phyloP scores from a whole-genome alignment of 257 asterid species.

The Linaria vulgaris region DNA sequence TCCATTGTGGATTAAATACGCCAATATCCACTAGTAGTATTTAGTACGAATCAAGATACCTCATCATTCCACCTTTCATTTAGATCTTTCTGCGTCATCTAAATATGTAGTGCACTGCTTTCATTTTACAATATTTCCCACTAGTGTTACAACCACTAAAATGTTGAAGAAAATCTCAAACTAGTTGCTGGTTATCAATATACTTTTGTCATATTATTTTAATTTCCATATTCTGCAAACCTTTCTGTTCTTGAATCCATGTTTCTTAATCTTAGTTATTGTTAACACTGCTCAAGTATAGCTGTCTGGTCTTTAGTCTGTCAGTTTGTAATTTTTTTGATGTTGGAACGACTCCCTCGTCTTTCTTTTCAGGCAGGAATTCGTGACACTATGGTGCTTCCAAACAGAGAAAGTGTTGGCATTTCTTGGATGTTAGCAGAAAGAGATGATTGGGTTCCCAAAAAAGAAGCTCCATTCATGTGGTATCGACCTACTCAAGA shows the following conservation, averaged over 20 bases:
- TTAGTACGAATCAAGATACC: too few species aligned
- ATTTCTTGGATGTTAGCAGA: constrained; percentile 92
- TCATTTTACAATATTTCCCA: too few species aligned
- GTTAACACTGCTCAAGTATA: constrained; percentile 3
- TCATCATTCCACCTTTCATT: too few species aligned
- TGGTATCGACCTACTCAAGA: constrained; percentile 62
- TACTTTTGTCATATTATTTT: too few species aligned
- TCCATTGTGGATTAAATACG: too few species aligned
- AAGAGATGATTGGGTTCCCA: constrained; percentile 88
- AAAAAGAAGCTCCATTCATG: constrained; percentile 71
- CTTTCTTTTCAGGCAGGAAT: constrained; percentile 65
- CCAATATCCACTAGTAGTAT: too few species aligned
- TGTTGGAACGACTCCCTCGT: constrained; percentile 12
- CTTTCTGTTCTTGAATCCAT: constrained; percentile 14
- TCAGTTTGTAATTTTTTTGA: constrained; percentile 6
- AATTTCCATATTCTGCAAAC: constrained; percentile 7
- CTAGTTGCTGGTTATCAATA: neutral
- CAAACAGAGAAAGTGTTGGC: constrained; percentile 63
- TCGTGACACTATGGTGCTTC: constrained; percentile 85
- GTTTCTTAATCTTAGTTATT: constrained; percentile 10
- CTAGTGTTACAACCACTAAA: too few species aligned
- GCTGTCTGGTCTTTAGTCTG: constrained; percentile 12
- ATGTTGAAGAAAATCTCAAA: neutral
- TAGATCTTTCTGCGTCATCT: too few species aligned
- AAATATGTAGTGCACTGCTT: too few species aligned